A percentile compares a stretch with the other conserved stretches of the same genome.
Conservation (phyloP, 2,329 filamentous ascomycete genomes). For the Colletotrichum salicis region DNA sequence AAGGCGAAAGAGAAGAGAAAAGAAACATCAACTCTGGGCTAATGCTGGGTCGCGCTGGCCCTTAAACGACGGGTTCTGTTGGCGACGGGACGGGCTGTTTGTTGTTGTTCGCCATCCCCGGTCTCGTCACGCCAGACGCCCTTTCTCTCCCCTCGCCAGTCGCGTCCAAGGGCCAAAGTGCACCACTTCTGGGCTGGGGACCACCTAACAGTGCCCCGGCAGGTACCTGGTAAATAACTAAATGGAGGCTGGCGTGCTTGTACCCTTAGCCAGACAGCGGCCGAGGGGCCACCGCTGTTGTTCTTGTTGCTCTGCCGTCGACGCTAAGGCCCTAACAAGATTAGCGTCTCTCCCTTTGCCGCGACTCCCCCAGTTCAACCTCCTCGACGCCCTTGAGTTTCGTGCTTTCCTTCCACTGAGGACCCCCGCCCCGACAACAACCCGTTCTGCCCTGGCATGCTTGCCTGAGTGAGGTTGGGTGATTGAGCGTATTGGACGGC, state of each 20-base stretch:
- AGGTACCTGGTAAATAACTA: no score
- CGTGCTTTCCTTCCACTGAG: not conserved
- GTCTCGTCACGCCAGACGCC: not conserved
- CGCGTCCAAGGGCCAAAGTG: slow-evolving; percentile 8
- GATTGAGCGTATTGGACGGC: not conserved
- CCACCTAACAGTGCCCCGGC: not conserved
- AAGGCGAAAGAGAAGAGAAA: not conserved
- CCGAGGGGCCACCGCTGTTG: not conserved
- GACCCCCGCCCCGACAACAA: not conserved
- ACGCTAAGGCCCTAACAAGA: slow-evolving; percentile 13
- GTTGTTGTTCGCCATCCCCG: not conserved
- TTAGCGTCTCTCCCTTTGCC: slow-evolving; percentile 18
- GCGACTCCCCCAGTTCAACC: slow-evolving; percentile 21
- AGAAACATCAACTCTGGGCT: not conserved
- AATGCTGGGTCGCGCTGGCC: not conserved
- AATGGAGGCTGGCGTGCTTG: not conserved
- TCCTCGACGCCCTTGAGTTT: not conserved
- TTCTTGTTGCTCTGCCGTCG: slow-evolving; percentile 32
- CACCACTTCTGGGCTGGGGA: not conserved
- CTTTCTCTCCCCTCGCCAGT: slow-evolving; percentile 1
- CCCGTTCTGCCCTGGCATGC: not conserved
- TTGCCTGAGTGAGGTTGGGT: not conserved
- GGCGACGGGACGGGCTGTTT: slow-evolving; percentile 10
- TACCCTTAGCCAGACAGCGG: slow-evolving; percentile 1
- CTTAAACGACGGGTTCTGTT: not conserved